phyloP scores from a whole-genome alignment of 2,329 filamentous ascomycete species.

The Fusarium globosum region DNA sequence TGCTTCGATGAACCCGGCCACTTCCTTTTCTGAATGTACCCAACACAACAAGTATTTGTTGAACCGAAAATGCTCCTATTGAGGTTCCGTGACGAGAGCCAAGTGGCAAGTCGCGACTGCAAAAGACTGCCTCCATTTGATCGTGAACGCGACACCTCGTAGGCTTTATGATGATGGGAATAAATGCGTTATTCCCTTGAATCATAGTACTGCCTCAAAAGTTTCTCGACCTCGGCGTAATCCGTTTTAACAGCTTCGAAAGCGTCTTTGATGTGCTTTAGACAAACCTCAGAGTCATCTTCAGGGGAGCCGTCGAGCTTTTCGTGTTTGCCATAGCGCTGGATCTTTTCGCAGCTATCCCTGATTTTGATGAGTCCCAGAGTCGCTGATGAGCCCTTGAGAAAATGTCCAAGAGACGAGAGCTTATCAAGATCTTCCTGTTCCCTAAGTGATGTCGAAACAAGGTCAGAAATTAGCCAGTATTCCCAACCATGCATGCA shows the following conservation, averaged over 20 bases:
- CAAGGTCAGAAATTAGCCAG: neutral
- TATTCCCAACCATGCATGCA: neutral
- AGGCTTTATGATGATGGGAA: slow-evolving; percentile 17
- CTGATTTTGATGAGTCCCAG: slow-evolving; percentile 91
- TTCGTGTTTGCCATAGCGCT: slow-evolving; percentile 87
- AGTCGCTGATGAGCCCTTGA: slow-evolving; percentile 97
- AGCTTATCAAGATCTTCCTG: slow-evolving; percentile 77
- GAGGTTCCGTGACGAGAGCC: neutral
- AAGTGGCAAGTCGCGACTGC: slow-evolving; percentile 12
- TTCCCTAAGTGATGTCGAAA: slow-evolving; percentile 59
- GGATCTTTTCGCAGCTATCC: slow-evolving; percentile 95
- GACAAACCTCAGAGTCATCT: slow-evolving; percentile 73
- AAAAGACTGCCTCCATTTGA: slow-evolving; percentile 3
- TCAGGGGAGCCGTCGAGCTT: slow-evolving; percentile 79
- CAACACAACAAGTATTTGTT: slow-evolving; percentile 22
- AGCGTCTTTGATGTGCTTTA: slow-evolving; percentile 76
- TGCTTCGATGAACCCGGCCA: slow-evolving; percentile 34
- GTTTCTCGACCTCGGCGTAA: slow-evolving; percentile 77
- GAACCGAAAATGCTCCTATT: slow-evolving; percentile 13
- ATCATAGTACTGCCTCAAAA: slow-evolving; percentile 75
- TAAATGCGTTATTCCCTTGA: slow-evolving; percentile 26
- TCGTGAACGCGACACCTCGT: neutral
- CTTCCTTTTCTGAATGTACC: slow-evolving; percentile 27
- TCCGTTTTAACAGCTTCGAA: slow-evolving; percentile 79
- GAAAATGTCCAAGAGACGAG: slow-evolving; percentile 89